Conservation (phyloP, 495 filamentous ascomycete species). For the Podospora comata region DNA sequence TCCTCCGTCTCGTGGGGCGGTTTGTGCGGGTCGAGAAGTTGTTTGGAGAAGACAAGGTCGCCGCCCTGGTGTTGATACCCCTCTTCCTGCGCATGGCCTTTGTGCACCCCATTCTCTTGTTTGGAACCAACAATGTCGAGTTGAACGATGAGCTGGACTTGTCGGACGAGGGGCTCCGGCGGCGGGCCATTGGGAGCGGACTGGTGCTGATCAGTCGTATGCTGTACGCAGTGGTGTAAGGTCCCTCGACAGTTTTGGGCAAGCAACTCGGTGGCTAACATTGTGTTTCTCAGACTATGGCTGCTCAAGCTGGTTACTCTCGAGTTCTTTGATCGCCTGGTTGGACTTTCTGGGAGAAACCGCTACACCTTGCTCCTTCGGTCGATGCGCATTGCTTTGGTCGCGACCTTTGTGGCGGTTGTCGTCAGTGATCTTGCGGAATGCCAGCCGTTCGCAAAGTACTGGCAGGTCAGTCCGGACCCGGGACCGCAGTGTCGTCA, state of each 20-base stretch:
- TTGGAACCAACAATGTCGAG: conserved; percentile 80
- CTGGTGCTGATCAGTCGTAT: conserved; percentile 62
- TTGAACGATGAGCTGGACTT: conserved; percentile 37
- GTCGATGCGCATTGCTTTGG: conserved; percentile 67
- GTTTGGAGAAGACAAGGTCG: conserved; percentile 83
- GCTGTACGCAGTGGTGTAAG: conserved; percentile 64
- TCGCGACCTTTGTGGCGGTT: conserved; percentile 69
- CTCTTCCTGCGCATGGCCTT: conserved; percentile 75
- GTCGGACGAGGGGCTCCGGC: conserved; percentile 42
- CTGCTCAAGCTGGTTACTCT: conserved; percentile 83
- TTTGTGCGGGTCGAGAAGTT: conserved; percentile 76
- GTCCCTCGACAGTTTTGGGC: conserved; percentile 15
- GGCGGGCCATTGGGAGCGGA: conserved; percentile 55
- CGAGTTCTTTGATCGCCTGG: conserved; percentile 82
- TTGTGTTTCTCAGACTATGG: conserved; percentile 65
- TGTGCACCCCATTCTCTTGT: conserved; percentile 76
- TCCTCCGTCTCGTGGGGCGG: conserved; percentile 71
- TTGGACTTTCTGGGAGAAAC: conserved; percentile 57
- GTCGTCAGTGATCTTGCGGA: conserved; percentile 77
- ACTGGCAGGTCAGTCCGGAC: conserved; percentile 89
- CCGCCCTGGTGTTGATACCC: conserved; percentile 73
- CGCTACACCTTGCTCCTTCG: conserved; percentile 63
- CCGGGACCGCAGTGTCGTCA: conserved; percentile 78
- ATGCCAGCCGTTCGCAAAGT: conserved; percentile 76
- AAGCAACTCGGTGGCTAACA: neutral